Conservation (phyloP, 768 basidiomycete genomes). For the Fistulinella prunicolor region DNA sequence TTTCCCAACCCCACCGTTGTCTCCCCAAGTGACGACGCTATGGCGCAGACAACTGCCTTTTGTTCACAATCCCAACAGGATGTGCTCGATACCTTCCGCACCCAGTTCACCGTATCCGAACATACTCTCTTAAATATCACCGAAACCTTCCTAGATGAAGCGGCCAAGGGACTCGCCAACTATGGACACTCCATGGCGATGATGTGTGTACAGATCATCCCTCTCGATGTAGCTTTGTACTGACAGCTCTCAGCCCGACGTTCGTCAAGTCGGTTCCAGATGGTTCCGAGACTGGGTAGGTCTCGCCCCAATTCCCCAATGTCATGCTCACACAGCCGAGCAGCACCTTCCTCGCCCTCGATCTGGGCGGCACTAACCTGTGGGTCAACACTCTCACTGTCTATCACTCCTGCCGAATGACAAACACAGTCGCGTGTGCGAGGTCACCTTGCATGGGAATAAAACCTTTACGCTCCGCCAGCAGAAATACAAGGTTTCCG, state of each 20-base stretch:
- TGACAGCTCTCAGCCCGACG: slow-evolving; percentile 59
- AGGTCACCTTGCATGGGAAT: slow-evolving; percentile 87
- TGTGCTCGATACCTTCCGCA: slow-evolving; percentile 63
- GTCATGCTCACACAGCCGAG: slow-evolving; percentile 9
- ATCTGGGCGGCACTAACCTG: slow-evolving; percentile 98
- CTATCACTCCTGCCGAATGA: background rate
- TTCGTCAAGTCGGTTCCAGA: slow-evolving; percentile 95
- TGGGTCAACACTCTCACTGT: slow-evolving; percentile 39
- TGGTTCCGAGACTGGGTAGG: slow-evolving; percentile 90
- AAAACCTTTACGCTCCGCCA: slow-evolving; percentile 87
- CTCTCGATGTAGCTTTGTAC: background rate
- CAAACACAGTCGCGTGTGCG: slow-evolving; percentile 81
- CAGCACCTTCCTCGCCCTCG: slow-evolving; percentile 93
- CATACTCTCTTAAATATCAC: slow-evolving; percentile 68
- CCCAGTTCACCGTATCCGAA: slow-evolving; percentile 66
- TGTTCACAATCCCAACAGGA: slow-evolving; percentile 43
- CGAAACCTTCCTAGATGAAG: slow-evolving; percentile 76
- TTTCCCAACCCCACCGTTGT: background rate
- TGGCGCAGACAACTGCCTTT: too few relatives aligned
- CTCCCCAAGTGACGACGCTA: too few relatives aligned
- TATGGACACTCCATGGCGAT: slow-evolving; percentile 89
- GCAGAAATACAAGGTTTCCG: slow-evolving; percentile 96
- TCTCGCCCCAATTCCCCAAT: background rate
- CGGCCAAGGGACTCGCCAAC: slow-evolving; percentile 63
- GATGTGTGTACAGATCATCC: slow-evolving; percentile 55